Percentiles rank a stretch among this genome's conserved stretches.
Evolutionary conservation across 305 asterid species (phyloP).

Genomic region (Solanum hybrid): DNA sequence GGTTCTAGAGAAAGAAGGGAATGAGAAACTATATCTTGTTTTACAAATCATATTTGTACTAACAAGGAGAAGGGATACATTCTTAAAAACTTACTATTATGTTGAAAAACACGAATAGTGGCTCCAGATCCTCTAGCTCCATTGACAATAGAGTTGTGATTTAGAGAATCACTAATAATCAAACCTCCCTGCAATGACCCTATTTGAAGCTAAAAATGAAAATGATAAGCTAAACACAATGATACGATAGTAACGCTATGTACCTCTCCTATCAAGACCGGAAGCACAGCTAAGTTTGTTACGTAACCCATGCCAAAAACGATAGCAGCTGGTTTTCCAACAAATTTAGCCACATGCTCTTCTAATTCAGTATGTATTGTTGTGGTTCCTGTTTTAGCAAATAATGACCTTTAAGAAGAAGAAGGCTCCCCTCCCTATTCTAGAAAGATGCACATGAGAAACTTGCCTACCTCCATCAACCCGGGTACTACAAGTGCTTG

Average conservation of each 20-base stretch:
- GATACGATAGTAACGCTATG: neutral
- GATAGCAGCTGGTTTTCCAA: slow-evolving; percentile 53
- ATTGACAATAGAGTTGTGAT: slow-evolving; percentile 84
- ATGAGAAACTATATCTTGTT: neutral
- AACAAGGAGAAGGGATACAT: slow-evolving; percentile 9
- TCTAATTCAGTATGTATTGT: slow-evolving; percentile 65
- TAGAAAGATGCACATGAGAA: neutral
- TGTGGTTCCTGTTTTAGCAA: slow-evolving; percentile 28
- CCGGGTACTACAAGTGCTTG: slow-evolving; percentile 87
- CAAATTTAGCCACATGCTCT: slow-evolving; percentile 67
- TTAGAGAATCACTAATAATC: slow-evolving; percentile 86
- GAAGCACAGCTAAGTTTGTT: slow-evolving; percentile 81
- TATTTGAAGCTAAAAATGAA: neutral
- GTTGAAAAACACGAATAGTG: slow-evolving; percentile 82
- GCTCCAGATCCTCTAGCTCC: slow-evolving; percentile 98
- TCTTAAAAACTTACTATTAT: slow-evolving; percentile 54
- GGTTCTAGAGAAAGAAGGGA: slow-evolving; percentile 40
- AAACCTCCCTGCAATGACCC: slow-evolving; percentile 55
- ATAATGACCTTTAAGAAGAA: neutral
- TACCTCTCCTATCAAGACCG: slow-evolving; percentile 74
- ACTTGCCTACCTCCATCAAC: slow-evolving; percentile 72
- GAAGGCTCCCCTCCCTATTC: neutral
- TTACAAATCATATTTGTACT: neutral
- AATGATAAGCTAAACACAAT: neutral
- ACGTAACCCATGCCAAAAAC: slow-evolving; percentile 96